Conservation (phyloP, 768 basidiomycete genomes). For the Psilocybe subaeruginosa region DNA sequence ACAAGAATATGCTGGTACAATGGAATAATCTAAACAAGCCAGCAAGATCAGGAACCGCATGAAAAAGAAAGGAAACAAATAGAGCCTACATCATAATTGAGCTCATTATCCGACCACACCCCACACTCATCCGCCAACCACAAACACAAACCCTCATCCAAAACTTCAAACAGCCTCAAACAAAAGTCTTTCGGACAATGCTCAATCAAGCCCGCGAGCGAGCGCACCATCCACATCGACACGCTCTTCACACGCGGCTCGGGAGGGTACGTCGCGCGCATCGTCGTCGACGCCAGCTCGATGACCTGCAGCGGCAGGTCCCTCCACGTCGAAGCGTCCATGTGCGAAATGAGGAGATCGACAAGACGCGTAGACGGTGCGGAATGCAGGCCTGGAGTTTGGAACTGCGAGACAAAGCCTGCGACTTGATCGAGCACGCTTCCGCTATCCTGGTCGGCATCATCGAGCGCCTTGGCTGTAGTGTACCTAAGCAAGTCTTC, state of each 20-base stretch:
- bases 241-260: constrained; percentile 53
- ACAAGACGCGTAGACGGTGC: constrained; percentile 55
- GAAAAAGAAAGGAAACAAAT: background rate
- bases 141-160: constrained; percentile 56
- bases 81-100: constrained; percentile 57
- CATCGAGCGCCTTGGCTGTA: constrained; percentile 60
- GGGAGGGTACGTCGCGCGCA: constrained; percentile 70
- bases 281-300: constrained; percentile 61
- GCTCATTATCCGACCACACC: constrained; percentile 54
- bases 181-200: constrained; percentile 53
- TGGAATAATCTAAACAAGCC: constrained; percentile 51
- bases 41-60: constrained; percentile 4
- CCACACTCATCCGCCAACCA: constrained; percentile 69
- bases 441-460: constrained; percentile 51
- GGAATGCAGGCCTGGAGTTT: constrained; percentile 25
- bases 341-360: constrained; percentile 60
- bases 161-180: constrained; percentile 43
- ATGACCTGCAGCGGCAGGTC: constrained; percentile 58
- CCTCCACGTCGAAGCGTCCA: constrained; percentile 52
- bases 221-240: constrained; percentile 64
- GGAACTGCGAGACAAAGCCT: constrained; percentile 40
- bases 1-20: constrained; percentile 65
- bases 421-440: constrained; percentile 62
- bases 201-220: constrained; percentile 58
- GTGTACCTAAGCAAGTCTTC: constrained; percentile 55